A percentile compares a stretch with the other conserved stretches of the same genome.
These are phyloP conservation scores for rapeseed (Brassica napus) DNA, from an alignment of 345 rosid species.

Conservation along the genomic window Da-Ae NC_063450.1:22178501-22179000, in stretches of 20 bases:
- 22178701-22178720: background rate
- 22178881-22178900: constrained; percentile 55
- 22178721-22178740: background rate
- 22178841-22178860: constrained; percentile 45
- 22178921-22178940: constrained; percentile 85
- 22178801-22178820: constrained; percentile 61
- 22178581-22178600: too few relatives aligned
- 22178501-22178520: too few relatives aligned
- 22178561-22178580: too few relatives aligned
- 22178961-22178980: constrained; percentile 85
- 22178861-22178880: constrained; percentile 35
- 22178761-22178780: constrained; percentile 87
- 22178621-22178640: too few relatives aligned
- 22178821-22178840: constrained; percentile 49
- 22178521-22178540: too few relatives aligned
- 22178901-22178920: constrained; percentile 96
- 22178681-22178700: too few relatives aligned
- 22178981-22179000: constrained; percentile 89
- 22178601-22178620: too few relatives aligned
- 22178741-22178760: constrained; percentile 64
- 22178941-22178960: constrained; percentile 73
- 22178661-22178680: too few relatives aligned
- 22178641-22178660: too few relatives aligned
- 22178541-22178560: too few relatives aligned
- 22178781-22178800: constrained; percentile 68